Conservation (phyloP, 352 stramenopile species). For the Phytophthora fragariae region DNA sequence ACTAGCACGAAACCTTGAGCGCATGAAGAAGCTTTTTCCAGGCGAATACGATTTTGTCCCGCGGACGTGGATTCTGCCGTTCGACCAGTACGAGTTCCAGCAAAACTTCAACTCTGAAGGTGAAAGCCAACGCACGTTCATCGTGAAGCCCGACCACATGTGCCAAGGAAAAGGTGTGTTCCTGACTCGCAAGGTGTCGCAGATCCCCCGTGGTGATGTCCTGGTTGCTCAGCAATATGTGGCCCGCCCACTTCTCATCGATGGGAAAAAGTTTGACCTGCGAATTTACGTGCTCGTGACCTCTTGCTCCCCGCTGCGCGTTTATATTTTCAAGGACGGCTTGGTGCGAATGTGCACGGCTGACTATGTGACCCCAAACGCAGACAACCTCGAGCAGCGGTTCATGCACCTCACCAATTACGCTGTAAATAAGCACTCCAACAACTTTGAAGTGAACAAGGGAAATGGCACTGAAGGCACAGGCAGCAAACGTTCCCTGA, state of each 20-base stretch:
- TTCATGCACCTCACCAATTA: conserved; percentile 95
- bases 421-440: conserved; percentile 91
- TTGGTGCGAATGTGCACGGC: conserved; percentile 91
- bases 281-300: conserved; percentile 93
- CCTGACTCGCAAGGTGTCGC: conserved; percentile 90
- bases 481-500: conserved; percentile 89
- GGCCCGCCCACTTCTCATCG: conserved; percentile 73
- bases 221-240: conserved; percentile 91
- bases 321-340: conserved; percentile 93
- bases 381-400: conserved; percentile 85
- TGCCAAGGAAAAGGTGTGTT: conserved; percentile 95
- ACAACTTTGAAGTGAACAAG: conserved; percentile 89
- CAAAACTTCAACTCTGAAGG: conserved; percentile 91
- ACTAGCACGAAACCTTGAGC: conserved; percentile 95
- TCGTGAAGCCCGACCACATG: conserved; percentile 95
- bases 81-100: conserved; percentile 94
- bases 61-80: conserved; percentile 96
- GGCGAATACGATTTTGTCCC: conserved; percentile 95
- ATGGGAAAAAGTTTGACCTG: conserved; percentile 94
- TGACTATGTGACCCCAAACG: conserved; percentile 87
- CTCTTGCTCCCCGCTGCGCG: conserved; percentile 83
- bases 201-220: conserved; percentile 89
- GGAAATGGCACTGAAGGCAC: conserved; percentile 61
- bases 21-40: conserved; percentile 96
- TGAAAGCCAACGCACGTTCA: conserved; percentile 93